These are phyloP conservation scores for Annulohypoxylon stygium DNA, from an alignment of 495 filamentous ascomycete genomes.

Conservation along the genomic window DNA sequence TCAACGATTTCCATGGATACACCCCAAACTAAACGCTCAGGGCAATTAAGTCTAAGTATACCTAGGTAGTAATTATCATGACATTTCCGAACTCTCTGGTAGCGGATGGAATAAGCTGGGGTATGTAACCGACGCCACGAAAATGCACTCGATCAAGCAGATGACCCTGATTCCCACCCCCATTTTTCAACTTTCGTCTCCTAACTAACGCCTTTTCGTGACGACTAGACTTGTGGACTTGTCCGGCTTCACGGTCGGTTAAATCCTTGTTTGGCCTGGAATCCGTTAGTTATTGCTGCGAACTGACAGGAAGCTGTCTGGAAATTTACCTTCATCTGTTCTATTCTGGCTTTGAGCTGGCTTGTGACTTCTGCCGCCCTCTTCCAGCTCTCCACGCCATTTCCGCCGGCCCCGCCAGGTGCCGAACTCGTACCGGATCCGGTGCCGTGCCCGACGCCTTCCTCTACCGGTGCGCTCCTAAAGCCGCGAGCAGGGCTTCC, in stretches of 20 bases:
- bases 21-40: constrained; percentile 10
- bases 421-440: constrained; percentile 53
- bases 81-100: constrained; percentile 26
- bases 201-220: constrained; percentile 38
- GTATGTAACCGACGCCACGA: constrained; percentile 50
- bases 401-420: constrained; percentile 60
- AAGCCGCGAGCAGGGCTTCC: constrained; percentile 67
- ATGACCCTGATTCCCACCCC: constrained; percentile 21
- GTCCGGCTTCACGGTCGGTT: constrained; percentile 45
- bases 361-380: constrained; percentile 98
- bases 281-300: constrained; percentile 3
- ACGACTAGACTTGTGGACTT: constrained; percentile 14
- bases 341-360: constrained; percentile 95
- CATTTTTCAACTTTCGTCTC: constrained; percentile 18
- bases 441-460: constrained; percentile 43
- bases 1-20: constrained; percentile 7
- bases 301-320: neutral
- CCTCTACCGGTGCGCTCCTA: constrained; percentile 49
- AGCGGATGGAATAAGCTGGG: constrained; percentile 33
- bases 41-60: constrained; percentile 30
- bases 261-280: constrained; percentile 54
- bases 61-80: constrained; percentile 18
- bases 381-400: constrained; percentile 92
- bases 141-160: constrained; percentile 47
- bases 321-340: constrained; percentile 72